Evolutionary conservation across 352 stramenopile genomes (phyloP), one percentile per base, ranked within the genome.

Genomic region (Nothophytophthora sp.): DNA sequence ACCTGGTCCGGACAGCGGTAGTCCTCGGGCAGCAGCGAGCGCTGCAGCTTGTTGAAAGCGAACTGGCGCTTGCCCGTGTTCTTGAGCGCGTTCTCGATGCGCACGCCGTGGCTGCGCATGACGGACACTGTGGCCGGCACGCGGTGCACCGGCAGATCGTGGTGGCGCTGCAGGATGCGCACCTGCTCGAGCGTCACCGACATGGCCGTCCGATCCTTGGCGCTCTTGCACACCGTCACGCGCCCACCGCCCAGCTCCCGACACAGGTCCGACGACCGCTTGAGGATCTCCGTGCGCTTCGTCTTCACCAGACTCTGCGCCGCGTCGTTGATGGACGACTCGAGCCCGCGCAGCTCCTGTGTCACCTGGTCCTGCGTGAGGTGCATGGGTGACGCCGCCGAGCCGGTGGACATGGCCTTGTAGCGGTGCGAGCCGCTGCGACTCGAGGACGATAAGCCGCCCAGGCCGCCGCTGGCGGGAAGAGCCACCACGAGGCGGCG

Each of bases 191-290:
- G 83, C 23, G 95, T 98, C 22, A 98, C 86, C 36, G 96, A 97
- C 96, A 99, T 99, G 18, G 93, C 95, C 23, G 96, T 99, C 40
- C 96, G 87, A 70, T 99, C 96, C 63, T 99, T 99, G 13, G 95
- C 96, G 56, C 80, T 97, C 68, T 99, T 99, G 69, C 96, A 99
- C 75, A 97, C 99, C 13, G 97, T 97, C n/a, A 96, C 76, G 28
- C 90, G 88, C 0, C 90, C 92, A 25, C 87, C 94, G n/a, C 92
- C 90, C 6, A 99, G 63, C 37, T 76, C 69, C 39, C 84, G 67
- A 38, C 84, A 94, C 51, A 94, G 90, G 42, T 94, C 83, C 0
- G 86, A 84, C 2, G 79, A 90, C 2, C 76, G 81, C 46, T 92
- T 88, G 20, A 95, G 34, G 36, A 95, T 95, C 40, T 95, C 83